A percentile compares a stretch with the other conserved stretches of the same genome.
These are phyloP conservation scores for Lentinula aciculospora DNA, from an alignment of 768 basidiomycete genomes.

Conservation along the genomic window DNA sequence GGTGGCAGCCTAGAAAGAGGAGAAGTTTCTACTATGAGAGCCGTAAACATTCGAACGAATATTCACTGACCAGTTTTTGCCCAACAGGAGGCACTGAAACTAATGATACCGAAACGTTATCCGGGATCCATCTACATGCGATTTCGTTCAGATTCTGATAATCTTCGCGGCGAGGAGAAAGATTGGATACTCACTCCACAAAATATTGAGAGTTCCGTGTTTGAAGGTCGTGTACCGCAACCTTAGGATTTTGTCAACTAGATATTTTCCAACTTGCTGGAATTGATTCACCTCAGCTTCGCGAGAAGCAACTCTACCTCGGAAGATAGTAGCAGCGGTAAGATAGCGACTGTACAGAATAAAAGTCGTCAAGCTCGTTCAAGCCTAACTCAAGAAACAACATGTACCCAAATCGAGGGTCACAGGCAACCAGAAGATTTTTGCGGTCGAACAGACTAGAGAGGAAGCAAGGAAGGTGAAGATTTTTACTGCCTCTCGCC, in stretches of 20 bases:
- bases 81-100: slow-evolving; percentile 83
- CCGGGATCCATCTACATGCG: slow-evolving; percentile 87
- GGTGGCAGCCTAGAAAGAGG: slow-evolving; percentile 48
- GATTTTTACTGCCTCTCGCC: no score
- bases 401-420: slow-evolving; percentile 69
- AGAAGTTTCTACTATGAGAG: not conserved
- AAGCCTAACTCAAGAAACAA: not conserved
- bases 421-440: slow-evolving; percentile 78
- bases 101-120: slow-evolving; percentile 81
- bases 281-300: slow-evolving; percentile 53
- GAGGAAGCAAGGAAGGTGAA: slow-evolving; percentile 4
- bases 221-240: slow-evolving; percentile 70
- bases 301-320: slow-evolving; percentile 73
- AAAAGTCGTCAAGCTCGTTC: slow-evolving; percentile 2
- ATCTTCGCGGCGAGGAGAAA: not conserved
- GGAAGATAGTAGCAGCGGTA: slow-evolving; percentile 84
- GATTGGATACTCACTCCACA: slow-evolving; percentile 57
- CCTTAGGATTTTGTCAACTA: slow-evolving; percentile 55
- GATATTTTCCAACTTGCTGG: slow-evolving; percentile 12
- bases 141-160: not conserved
- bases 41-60: not conserved
- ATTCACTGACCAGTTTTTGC: slow-evolving; percentile 56
- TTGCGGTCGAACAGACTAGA: slow-evolving; percentile 71
- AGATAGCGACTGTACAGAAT: slow-evolving; percentile 60
- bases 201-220: slow-evolving; percentile 68